Percentiles rank a stretch among this genome's conserved stretches.
Conservation (phyloP, 2,329 filamentous ascomycete species). For the Aspergillus neoniger region DNA sequence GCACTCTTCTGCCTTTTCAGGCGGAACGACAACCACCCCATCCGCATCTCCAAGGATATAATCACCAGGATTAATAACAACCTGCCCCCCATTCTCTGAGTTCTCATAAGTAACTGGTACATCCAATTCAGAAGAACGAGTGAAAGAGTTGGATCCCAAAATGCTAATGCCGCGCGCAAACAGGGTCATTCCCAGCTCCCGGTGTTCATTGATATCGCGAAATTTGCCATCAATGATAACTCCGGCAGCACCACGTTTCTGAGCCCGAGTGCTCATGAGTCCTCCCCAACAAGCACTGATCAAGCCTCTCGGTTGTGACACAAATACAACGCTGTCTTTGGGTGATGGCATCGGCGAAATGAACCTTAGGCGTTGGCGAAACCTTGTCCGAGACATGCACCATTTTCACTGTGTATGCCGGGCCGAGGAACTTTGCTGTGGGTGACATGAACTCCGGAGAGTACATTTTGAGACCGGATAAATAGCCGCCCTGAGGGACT, state of each 20-base stretch:
- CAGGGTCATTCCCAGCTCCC: slow-evolving; percentile 29
- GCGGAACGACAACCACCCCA: slow-evolving; percentile 28
- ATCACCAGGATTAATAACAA: slow-evolving; percentile 37
- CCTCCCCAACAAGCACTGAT: slow-evolving; percentile 43
- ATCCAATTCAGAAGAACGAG: slow-evolving; percentile 37
- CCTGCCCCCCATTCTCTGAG: slow-evolving; percentile 20
- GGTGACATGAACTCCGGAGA: slow-evolving; percentile 24
- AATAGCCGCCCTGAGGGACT: slow-evolving; percentile 36
- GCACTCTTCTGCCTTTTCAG: slow-evolving; percentile 32
- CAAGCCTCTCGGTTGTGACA: slow-evolving; percentile 38
- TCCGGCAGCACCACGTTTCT: slow-evolving; percentile 37
- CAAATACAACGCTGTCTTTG: slow-evolving; percentile 38
- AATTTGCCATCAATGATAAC: slow-evolving; percentile 44
- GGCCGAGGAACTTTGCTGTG: slow-evolving; percentile 30
- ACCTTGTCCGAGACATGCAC: slow-evolving; percentile 34
- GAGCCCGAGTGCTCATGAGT: slow-evolving; percentile 41
- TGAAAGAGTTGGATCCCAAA: slow-evolving; percentile 39
- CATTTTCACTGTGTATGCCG: slow-evolving; percentile 37
- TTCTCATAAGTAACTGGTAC: slow-evolving; percentile 34
- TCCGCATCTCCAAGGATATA: slow-evolving; percentile 39
- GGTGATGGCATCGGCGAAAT: slow-evolving; percentile 42
- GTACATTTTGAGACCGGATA: slow-evolving; percentile 37
- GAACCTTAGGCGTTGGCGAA: slow-evolving; percentile 32
- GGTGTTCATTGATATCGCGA: slow-evolving; percentile 39
- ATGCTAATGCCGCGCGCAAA: slow-evolving; percentile 37